These are phyloP conservation scores for Fraxinus quadrangulata DNA, from an alignment of 257 asterid species.

Conservation along the genomic window DNA sequence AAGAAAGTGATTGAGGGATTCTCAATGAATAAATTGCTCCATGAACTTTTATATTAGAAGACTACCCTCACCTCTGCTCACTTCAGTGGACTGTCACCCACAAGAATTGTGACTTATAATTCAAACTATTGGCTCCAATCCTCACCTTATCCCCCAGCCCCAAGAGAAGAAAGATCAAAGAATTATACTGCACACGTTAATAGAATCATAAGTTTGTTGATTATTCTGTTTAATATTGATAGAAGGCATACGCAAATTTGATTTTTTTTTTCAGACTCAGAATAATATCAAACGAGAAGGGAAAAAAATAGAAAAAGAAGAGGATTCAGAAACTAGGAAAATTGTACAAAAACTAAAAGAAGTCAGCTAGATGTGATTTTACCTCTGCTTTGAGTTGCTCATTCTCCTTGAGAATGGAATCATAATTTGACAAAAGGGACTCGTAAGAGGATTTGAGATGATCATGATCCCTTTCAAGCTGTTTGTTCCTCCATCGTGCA, in stretches of 20 bases:
- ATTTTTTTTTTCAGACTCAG: neutral
- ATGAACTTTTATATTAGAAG: neutral
- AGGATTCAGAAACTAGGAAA: neutral
- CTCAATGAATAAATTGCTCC: neutral
- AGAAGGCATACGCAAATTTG: neutral
- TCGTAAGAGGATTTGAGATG: constrained; percentile 83
- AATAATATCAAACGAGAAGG: neutral
- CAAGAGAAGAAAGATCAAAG: neutral
- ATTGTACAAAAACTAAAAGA: neutral
- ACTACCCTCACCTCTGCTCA: neutral
- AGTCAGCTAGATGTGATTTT: constrained; percentile 14
- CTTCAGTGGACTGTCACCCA: neutral
- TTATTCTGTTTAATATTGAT: neutral
- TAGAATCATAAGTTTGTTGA: neutral
- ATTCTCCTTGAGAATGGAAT: constrained; percentile 71
- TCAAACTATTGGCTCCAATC: neutral
- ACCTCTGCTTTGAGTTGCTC: constrained; percentile 92
- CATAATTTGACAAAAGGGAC: constrained; percentile 69
- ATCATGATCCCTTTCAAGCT: constrained; percentile 89
- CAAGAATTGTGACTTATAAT: neutral
- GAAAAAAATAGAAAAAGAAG: no score
- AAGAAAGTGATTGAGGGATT: neutral
- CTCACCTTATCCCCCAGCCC: neutral
- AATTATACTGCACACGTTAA: neutral
- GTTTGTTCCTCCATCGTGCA: constrained; percentile 98